phyloP scores from a whole-genome alignment of 1,284 basidiomycete genomes.

The Wallemia hederae region DNA sequence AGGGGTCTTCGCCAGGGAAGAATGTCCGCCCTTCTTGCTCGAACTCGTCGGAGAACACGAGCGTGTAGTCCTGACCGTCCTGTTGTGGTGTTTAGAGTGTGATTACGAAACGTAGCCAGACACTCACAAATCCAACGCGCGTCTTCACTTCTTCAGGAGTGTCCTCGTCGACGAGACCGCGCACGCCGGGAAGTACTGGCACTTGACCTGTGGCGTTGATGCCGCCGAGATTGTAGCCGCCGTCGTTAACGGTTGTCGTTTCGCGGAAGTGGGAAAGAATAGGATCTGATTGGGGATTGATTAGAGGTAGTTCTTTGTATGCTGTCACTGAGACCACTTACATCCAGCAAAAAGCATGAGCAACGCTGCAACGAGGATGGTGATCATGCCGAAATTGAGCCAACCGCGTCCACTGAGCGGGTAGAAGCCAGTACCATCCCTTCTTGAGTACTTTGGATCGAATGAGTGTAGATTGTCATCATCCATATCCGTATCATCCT shows the following conservation, averaged over 20 bases:
- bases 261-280: constrained; percentile 37
- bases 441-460: constrained; percentile 28
- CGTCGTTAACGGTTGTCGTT: constrained; percentile 6
- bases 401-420: constrained; percentile 32
- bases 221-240: constrained; percentile 39
- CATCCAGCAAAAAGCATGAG: constrained; percentile 1
- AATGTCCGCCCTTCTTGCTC: constrained; percentile 35
- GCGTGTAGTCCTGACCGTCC: constrained; percentile 14
- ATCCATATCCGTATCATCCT: constrained; percentile 14
- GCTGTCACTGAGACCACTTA: not conserved
- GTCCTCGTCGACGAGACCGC: constrained; percentile 29
- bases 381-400: constrained; percentile 23
- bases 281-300: constrained; percentile 26
- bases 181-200: constrained; percentile 15
- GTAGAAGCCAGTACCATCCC: constrained; percentile 1
- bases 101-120: not conserved
- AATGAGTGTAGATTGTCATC: constrained; percentile 23
- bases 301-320: not conserved
- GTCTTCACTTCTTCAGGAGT: constrained; percentile 28
- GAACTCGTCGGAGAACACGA: constrained; percentile 84
- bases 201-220: constrained; percentile 27
- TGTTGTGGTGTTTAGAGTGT: not conserved
- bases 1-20: constrained; percentile 26
- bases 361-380: not conserved
- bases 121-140: constrained; percentile 31